Evolutionary conservation across 1,284 basidiomycete genomes (phyloP).

Genomic region (Hypsizygus ulmarius): DNA sequence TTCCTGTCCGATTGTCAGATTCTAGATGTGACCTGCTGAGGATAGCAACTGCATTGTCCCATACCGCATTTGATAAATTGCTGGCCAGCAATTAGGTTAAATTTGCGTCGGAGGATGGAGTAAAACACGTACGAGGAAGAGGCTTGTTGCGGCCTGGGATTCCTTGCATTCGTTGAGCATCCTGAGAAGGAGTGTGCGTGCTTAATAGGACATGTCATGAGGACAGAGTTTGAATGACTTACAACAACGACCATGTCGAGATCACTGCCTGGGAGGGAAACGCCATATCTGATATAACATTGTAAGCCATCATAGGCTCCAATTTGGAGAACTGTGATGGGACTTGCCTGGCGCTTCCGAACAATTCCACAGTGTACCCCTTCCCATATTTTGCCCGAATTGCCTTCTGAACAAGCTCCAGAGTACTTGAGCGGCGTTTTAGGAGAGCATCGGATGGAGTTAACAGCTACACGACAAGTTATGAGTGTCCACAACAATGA

Average conservation of each 20-base stretch:
- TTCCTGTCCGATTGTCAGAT: slow-evolving; percentile 22
- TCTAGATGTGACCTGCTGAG: neutral
- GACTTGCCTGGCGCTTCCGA: slow-evolving; percentile 46
- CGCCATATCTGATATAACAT: slow-evolving; percentile 36
- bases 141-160: slow-evolving; percentile 26
- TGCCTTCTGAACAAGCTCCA: slow-evolving; percentile 19
- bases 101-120: neutral
- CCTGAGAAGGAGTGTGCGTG: slow-evolving; percentile 28
- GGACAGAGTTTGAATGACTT: slow-evolving; percentile 16
- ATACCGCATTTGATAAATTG: too few relatives aligned
- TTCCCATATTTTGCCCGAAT: slow-evolving; percentile 34
- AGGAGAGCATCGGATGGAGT: neutral
- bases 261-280: slow-evolving; percentile 39
- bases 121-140: slow-evolving; percentile 29
- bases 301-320: too few relatives aligned
- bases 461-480: too few relatives aligned
- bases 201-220: neutral
- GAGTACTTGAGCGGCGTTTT: slow-evolving; percentile 5
- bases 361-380: slow-evolving; percentile 38
- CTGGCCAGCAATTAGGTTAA: neutral
- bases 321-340: neutral
- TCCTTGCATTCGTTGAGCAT: slow-evolving; percentile 35
- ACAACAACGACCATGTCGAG: slow-evolving; percentile 52
- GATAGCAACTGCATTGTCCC: too few relatives aligned
- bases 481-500: too few relatives aligned